Conservation (phyloP, 2,329 filamentous ascomycete species). For the Cordyceps farinosa region DNA sequence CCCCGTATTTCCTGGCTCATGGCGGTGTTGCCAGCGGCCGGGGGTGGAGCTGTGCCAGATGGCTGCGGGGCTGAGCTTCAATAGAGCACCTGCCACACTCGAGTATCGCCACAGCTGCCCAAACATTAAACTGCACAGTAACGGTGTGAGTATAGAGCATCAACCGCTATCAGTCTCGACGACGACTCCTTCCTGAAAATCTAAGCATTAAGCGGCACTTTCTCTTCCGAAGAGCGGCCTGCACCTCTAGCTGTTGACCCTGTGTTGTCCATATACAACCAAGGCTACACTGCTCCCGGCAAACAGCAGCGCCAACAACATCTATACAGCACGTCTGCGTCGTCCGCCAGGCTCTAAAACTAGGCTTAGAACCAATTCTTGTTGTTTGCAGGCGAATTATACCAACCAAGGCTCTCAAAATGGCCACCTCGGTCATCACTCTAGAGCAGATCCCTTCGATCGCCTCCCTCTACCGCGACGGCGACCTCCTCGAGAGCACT, state of each 20-base stretch:
- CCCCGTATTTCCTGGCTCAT: neutral
- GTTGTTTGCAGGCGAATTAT: neutral
- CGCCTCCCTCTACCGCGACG: constrained; percentile 61
- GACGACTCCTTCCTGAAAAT: neutral
- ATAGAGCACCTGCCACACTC: neutral
- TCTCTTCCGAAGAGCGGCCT: too few relatives aligned
- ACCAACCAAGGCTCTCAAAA: neutral
- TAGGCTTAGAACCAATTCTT: neutral
- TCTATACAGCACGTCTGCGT: neutral
- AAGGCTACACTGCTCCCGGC: neutral
- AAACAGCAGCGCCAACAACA: neutral
- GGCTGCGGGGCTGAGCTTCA: neutral
- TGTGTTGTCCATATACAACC: neutral
- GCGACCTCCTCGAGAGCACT: constrained; percentile 23
- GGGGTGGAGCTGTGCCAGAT: neutral
- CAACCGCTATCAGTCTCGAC: too few relatives aligned
- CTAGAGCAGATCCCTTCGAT: constrained; percentile 60
- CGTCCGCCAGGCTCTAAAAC: neutral
- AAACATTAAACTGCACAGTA: neutral
- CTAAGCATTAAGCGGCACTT: neutral
- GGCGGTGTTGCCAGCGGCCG: neutral
- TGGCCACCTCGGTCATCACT: constrained; percentile 28
- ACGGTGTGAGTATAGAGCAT: neutral
- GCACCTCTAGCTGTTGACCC: neutral
- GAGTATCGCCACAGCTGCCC: neutral